phyloP scores from a whole-genome alignment of 2,329 filamentous ascomycete species.

The Penicillium polonicum region DNA sequence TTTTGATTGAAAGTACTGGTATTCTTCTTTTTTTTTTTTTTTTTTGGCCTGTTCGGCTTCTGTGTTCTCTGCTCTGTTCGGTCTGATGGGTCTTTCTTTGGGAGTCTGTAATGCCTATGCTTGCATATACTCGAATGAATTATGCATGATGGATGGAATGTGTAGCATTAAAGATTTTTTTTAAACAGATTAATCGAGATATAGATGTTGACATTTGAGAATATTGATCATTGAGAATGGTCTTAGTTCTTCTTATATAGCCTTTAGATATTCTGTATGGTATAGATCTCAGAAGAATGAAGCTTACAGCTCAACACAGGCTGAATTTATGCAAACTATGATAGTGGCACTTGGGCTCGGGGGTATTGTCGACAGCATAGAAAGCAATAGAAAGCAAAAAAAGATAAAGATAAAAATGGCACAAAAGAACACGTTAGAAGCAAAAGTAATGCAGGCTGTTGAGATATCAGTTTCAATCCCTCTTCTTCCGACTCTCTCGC shows the following conservation, averaged over 20 bases:
- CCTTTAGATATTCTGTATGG: background rate
- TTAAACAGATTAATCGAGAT: background rate
- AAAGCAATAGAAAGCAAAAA: conserved; percentile 12
- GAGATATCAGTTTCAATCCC: conserved; percentile 1
- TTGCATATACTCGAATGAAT: conserved; percentile 9
- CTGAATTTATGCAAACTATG: conserved; percentile 9
- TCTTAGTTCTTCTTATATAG: background rate
- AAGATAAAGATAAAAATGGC: conserved; percentile 1
- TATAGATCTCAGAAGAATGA: background rate
- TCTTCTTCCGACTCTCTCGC: background rate
- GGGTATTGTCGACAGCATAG: conserved; percentile 24
- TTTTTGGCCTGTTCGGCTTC: conserved; percentile 6
- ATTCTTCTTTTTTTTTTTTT: conserved; percentile 11
- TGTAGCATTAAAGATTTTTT: conserved; percentile 4
- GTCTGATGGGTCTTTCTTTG: conserved; percentile 11
- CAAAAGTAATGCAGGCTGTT: conserved; percentile 1
- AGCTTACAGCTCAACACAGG: conserved; percentile 2
- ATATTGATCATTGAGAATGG: background rate
- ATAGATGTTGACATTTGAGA: conserved; percentile 8
- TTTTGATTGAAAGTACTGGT: conserved; percentile 7
- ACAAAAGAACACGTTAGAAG: conserved; percentile 9
- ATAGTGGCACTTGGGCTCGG: conserved; percentile 8
- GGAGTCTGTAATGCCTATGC: conserved; percentile 12
- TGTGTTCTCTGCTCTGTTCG: conserved; percentile 7
- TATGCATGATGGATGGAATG: conserved; percentile 8